Conservation (phyloP, 495 filamentous ascomycete genomes). For the Neurospora sp. region DNA sequence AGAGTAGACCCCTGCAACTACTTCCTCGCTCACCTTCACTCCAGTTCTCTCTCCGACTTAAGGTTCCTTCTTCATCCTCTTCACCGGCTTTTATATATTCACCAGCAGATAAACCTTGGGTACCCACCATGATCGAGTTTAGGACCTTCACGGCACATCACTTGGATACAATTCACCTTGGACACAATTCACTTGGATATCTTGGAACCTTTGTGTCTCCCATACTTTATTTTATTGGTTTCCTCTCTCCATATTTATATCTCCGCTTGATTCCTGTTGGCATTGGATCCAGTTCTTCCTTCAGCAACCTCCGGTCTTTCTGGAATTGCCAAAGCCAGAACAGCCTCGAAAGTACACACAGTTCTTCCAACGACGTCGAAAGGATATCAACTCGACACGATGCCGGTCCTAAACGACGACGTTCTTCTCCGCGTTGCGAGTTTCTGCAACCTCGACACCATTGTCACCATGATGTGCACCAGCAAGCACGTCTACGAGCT, state of each 20-base stretch:
- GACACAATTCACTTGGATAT: background rate
- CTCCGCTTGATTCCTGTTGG: background rate
- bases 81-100: background rate
- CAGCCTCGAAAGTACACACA: background rate
- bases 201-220: background rate
- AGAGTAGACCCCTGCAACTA: background rate
- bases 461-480: constrained; percentile 8
- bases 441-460: constrained; percentile 5
- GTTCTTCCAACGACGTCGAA: background rate
- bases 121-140: background rate
- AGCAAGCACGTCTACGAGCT: constrained; percentile 9
- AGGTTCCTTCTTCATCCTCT: background rate
- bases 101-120: background rate
- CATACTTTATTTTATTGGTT: background rate
- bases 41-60: background rate
- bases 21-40: background rate
- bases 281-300: background rate
- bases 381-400: background rate
- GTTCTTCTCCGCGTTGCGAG: constrained; percentile 21
- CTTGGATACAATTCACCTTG: background rate
- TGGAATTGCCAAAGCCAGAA: background rate
- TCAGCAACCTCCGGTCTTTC: background rate
- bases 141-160: background rate
- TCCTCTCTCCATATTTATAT: background rate
- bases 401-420: constrained; percentile 6